These are phyloP conservation scores for Alternaria triticimaculans DNA, from an alignment of 2,329 filamentous ascomycete species.

Conservation along the genomic window DNA sequence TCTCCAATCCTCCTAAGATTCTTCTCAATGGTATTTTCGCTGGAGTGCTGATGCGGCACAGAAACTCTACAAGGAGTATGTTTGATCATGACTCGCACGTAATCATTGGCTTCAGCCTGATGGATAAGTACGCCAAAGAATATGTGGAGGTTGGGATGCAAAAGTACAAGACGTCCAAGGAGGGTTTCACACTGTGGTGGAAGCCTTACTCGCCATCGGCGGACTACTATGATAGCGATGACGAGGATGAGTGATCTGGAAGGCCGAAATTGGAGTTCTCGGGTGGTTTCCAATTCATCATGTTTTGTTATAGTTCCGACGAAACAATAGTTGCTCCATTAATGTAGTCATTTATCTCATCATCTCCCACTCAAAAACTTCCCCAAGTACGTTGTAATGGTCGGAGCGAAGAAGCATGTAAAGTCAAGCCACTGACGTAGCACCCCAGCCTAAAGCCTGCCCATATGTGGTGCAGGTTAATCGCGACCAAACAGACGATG, in stretches of 20 bases:
- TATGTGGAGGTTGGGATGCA: not conserved
- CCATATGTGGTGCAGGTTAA: not conserved
- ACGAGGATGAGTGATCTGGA: not conserved
- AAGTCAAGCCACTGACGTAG: not conserved
- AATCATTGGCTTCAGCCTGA: not conserved
- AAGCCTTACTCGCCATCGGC: not conserved
- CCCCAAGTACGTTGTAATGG: not conserved
- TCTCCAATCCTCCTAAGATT: not conserved
- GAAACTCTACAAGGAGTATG: not conserved
- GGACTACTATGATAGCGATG: not conserved
- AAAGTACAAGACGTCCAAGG: not conserved
- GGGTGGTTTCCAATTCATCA: fast-evolving
- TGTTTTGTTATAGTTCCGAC: not conserved
- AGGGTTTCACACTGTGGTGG: not conserved
- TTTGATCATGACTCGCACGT: not conserved
- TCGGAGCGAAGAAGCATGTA: not conserved
- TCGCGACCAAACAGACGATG: not conserved
- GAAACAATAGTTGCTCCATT: not conserved
- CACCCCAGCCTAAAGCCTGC: not conserved
- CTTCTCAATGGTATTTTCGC: not conserved
- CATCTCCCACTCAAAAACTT: not conserved
- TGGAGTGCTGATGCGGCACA: not conserved
- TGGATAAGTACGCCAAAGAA: fast-evolving
- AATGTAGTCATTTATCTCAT: not conserved
- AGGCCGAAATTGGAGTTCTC: too few species aligned